Base-by-base conservation (phyloP, 2,329 filamentous ascomycete species). In the Trichoderma koningii region DNA sequence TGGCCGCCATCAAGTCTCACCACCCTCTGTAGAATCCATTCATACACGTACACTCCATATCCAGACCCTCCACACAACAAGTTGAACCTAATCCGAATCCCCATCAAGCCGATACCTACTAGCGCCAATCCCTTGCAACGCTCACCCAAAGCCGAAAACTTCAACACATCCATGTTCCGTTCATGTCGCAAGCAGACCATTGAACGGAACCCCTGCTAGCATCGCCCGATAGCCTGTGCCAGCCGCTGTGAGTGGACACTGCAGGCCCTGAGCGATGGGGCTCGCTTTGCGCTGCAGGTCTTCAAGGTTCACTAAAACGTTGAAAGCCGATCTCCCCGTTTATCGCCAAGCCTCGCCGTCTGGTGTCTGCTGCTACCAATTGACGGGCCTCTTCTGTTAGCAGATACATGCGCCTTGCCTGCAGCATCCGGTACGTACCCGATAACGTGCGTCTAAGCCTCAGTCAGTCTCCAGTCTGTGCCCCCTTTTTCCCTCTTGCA, bases 301-400 rank as follows among this genome's bases (percentile, higher is more conserved):
- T 12, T 38, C n/a, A n/a, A n/a, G n/a, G n/a, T n/a, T n/a, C 34
- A 38, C 34, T 14, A 38, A 5, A 38, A 14, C 34, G 34, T 38
- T 14, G 9, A 60, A 21, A 41, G 19, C 23, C 56, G 28, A 28
- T 10, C n/a, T 41, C 44, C 44, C 56, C 56, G 17, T 23, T 50
- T 45, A 60, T 26, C 56, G 56, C 56, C 56, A 60, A 60, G 56
- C 30, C 56, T 19, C 56, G 28, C 19, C 38, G 9, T 38, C 23
- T 48, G 45, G 56, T 23, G 45, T 17, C 15, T 34, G 26, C n/a
- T 41, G 44, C 44, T 23, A 34, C 44, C 44, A 14, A 48, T 17
- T 3, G 15, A 17, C 23, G 26, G 26, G 28, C 26, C 9, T 15
- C 34, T 41, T 21, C 56, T 60, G 56, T 41, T 48, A 60, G 56